A percentile compares a stretch with the other conserved stretches of the same genome.
phyloP scores from a whole-genome alignment of 73 alveolate genomes.

The Tetrahymena malaccensis region DNA sequence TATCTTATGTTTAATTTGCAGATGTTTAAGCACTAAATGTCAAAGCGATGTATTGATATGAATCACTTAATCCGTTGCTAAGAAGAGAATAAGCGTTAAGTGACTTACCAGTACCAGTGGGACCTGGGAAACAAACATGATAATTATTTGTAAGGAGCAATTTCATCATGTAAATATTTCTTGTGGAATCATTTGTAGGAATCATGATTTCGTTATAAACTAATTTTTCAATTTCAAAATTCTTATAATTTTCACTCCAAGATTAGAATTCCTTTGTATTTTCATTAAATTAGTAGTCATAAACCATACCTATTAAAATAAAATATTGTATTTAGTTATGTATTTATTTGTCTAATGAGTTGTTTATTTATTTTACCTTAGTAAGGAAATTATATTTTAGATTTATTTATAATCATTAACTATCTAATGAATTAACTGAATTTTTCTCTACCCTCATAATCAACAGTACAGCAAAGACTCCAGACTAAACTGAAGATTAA shows the following conservation, averaged over 20 bases:
- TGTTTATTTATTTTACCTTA: background rate
- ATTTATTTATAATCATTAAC: slow-evolving; percentile 47
- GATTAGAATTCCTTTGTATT: slow-evolving; percentile 69
- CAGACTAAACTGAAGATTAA: slow-evolving; percentile 82
- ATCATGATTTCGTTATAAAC: slow-evolving; percentile 96
- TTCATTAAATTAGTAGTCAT: slow-evolving; percentile 45
- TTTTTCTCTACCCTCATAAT: slow-evolving; percentile 87
- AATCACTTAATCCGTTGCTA: slow-evolving; percentile 94
- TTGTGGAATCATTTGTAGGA: slow-evolving; percentile 98
- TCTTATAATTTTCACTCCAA: slow-evolving; percentile 82
- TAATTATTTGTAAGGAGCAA: slow-evolving; percentile 82
- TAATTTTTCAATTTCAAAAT: slow-evolving; percentile 77
- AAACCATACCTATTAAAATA: background rate
- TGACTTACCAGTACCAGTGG: slow-evolving; percentile 99
- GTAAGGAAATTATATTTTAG: slow-evolving; percentile 44
- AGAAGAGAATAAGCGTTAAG: slow-evolving; percentile 90
- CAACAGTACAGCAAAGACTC: slow-evolving; percentile 90
- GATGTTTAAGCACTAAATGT: slow-evolving; percentile 97
- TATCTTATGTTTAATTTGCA: slow-evolving; percentile 96
- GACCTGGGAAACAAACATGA: slow-evolving; percentile 99
- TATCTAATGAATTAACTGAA: slow-evolving; percentile 76
- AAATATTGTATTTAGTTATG: background rate
- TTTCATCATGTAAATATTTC: slow-evolving; percentile 86
- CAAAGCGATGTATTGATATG: slow-evolving; percentile 78
- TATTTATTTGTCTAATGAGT: too few relatives aligned